phyloP scores from a whole-genome alignment of 1,139 yeast species.

The Pichia sp. region DNA sequence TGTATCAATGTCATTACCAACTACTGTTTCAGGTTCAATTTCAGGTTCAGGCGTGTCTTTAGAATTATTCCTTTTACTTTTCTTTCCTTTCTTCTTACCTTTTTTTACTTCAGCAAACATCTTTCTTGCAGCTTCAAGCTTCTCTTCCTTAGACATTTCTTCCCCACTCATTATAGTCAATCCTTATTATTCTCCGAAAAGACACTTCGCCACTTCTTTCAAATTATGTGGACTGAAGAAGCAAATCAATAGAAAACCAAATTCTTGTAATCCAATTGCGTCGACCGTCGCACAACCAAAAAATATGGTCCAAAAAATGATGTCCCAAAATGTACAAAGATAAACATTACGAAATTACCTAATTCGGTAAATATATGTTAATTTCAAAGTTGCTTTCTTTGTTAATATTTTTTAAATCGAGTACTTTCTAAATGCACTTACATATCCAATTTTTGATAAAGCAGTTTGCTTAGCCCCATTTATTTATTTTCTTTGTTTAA shows the following conservation, averaged over 20 bases:
- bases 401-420: neutral
- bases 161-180: conserved; percentile 17
- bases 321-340: neutral
- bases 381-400: neutral
- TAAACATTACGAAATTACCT: neutral
- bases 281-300: conserved; percentile 1
- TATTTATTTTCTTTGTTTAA: neutral
- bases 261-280: neutral
- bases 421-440: neutral
- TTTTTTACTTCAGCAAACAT: conserved; percentile 47
- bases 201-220: too few relatives aligned
- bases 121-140: conserved; percentile 49
- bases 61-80: conserved; percentile 16
- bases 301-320: neutral
- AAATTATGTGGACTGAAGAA: neutral
- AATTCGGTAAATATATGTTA: neutral
- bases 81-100: conserved; percentile 25
- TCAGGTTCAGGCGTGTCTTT: neutral
- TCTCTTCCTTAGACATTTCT: conserved; percentile 37
- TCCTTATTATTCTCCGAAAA: neutral
- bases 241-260: neutral
- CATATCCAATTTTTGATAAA: neutral
- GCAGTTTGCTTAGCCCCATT: neutral
- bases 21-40: neutral
- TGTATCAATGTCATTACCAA: neutral